phyloP scores from a whole-genome alignment of 2,329 filamentous ascomycete genomes.

The Pseudogymnoascus sp. region DNA sequence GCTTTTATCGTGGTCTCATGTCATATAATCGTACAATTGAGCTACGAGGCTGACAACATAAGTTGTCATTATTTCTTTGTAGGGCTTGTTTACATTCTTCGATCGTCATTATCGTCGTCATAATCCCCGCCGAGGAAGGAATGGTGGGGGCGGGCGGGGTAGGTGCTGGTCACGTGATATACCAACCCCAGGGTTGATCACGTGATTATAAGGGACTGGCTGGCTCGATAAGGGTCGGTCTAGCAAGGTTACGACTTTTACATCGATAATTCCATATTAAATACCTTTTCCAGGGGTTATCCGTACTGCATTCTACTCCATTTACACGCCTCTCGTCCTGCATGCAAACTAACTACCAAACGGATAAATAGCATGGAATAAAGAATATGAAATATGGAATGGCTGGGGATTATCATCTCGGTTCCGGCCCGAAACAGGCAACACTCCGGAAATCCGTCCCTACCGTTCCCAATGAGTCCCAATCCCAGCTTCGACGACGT shows the following conservation, averaged over 20 bases:
- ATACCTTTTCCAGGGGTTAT: neutral
- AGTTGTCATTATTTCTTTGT: neutral
- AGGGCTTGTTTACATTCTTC: neutral
- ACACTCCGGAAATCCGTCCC: neutral
- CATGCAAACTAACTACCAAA: neutral
- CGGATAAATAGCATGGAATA: neutral
- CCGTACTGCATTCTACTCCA: neutral
- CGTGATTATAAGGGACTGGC: neutral
- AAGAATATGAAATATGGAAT: slow-evolving; percentile 6
- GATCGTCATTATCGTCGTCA: neutral
- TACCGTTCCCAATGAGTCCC: neutral
- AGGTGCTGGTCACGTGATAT: neutral
- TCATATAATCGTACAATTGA: neutral
- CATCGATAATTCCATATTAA: neutral
- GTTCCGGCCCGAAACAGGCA: neutral
- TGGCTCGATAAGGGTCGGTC: neutral
- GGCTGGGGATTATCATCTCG: neutral
- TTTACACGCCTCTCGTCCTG: neutral
- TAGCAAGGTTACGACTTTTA: neutral
- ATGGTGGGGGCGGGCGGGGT: slow-evolving; percentile 4
- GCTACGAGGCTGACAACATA: neutral
- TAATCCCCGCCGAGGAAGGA: neutral
- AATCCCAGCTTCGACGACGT: neutral
- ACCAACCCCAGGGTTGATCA: neutral
- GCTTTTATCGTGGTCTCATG: neutral